Conservation (phyloP, 2,329 filamentous ascomycete species). For the Xylariomycetidae sp. region DNA sequence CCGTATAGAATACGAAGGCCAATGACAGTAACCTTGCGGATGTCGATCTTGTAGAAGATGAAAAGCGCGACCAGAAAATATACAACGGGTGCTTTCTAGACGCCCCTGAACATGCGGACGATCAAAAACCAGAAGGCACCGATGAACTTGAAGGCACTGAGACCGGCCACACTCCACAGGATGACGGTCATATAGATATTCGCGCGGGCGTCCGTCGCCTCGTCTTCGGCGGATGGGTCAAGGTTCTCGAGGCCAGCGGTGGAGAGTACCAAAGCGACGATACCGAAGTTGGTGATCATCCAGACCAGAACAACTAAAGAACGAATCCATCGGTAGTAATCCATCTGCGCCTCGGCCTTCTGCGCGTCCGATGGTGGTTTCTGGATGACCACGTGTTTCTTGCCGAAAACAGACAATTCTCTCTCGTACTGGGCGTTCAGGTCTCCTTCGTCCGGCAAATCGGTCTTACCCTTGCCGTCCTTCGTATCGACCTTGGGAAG, state of each 20-base stretch:
- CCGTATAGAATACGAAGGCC: too few relatives aligned
- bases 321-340: slow-evolving; percentile 96
- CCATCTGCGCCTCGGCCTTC: slow-evolving; percentile 80
- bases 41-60: too few relatives aligned
- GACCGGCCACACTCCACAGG: slow-evolving; percentile 79
- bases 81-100: too few relatives aligned
- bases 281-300: slow-evolving; percentile 94
- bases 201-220: slow-evolving; percentile 51
- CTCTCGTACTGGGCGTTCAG: slow-evolving; percentile 92
- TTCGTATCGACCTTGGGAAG: slow-evolving; percentile 85
- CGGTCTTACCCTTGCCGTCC: slow-evolving; percentile 85
- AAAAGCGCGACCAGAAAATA: too few relatives aligned
- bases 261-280: slow-evolving; percentile 81
- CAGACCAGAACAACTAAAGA: slow-evolving; percentile 87
- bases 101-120: slow-evolving; percentile 75
- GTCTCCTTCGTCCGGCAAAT: slow-evolving; percentile 91
- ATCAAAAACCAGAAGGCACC: slow-evolving; percentile 91
- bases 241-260: slow-evolving; percentile 76
- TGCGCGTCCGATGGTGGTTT: slow-evolving; percentile 50
- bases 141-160: slow-evolving; percentile 82
- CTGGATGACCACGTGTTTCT: slow-evolving; percentile 71
- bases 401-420: slow-evolving; percentile 69
- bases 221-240: slow-evolving; percentile 37
- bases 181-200: slow-evolving; percentile 84
- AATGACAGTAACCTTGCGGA: too few relatives aligned